phyloP scores from a whole-genome alignment of 129 eudicot species.

The Scalesia atractyloides region DNA sequence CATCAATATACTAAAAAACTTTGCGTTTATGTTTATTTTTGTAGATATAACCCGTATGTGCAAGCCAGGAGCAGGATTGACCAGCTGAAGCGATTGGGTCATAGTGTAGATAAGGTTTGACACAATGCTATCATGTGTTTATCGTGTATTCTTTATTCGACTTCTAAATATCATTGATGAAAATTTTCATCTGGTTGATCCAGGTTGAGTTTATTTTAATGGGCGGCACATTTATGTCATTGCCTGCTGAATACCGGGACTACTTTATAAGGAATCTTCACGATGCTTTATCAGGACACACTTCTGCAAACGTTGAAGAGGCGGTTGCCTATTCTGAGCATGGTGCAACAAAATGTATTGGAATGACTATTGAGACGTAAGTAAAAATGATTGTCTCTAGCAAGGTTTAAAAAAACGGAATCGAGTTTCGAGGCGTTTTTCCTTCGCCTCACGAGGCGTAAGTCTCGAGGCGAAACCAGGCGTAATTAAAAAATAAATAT shows the following conservation, averaged over 20 bases:
- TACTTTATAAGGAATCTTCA: constrained; percentile 91
- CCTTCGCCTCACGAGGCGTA: too few relatives aligned
- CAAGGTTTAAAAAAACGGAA: too few relatives aligned
- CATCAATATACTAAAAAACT: neutral
- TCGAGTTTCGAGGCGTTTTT: too few relatives aligned
- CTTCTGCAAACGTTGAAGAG: constrained; percentile 97
- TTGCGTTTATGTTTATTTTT: neutral
- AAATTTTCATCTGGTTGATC: constrained; percentile 13
- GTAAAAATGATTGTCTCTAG: constrained; percentile 18
- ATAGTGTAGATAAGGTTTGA: constrained; percentile 90
- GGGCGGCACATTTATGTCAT: constrained; percentile 99
- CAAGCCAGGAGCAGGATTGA: constrained; percentile 97
- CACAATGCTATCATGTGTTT: neutral
- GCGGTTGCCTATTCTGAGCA: constrained; percentile 97
- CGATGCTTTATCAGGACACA: constrained; percentile 97
- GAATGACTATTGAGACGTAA: constrained; percentile 99
- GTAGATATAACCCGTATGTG: constrained; percentile 95
- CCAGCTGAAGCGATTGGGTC: constrained; percentile 96
- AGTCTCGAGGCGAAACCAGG: too few relatives aligned
- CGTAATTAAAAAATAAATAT: too few relatives aligned
- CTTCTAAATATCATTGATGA: neutral
- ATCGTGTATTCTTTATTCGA: too few relatives aligned
- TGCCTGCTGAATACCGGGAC: constrained; percentile 94
- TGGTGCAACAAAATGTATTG: constrained; percentile 93
- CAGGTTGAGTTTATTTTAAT: constrained; percentile 95